These are phyloP conservation scores for Poa annua DNA, from an alignment of 176 grass and related monocot species.

Conservation along the genomic window DNA sequence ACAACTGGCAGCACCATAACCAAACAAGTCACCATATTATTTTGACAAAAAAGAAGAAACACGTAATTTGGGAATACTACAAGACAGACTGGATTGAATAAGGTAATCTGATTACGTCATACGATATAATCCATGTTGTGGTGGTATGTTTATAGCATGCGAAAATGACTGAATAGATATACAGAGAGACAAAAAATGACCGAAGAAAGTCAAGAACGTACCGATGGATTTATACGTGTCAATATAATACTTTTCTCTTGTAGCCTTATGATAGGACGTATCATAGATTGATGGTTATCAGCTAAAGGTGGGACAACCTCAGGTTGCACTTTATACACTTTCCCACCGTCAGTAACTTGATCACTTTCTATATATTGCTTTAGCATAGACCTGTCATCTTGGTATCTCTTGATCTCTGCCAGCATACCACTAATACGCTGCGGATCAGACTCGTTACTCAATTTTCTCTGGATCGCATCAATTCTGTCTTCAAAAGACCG, in stretches of 20 bases:
- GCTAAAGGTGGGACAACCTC: constrained; percentile 79
- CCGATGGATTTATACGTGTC: constrained; percentile 76
- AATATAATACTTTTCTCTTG: constrained; percentile 88
- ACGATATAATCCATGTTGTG: not conserved
- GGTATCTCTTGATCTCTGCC: constrained; percentile 91
- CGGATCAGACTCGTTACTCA: constrained; percentile 78
- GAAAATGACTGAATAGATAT: not conserved
- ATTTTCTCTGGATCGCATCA: constrained; percentile 90
- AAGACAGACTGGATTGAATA: constrained; percentile 17
- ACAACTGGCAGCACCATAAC: not conserved
- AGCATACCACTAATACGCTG: constrained; percentile 78
- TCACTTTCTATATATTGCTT: constrained; percentile 92
- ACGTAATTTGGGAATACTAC: constrained; percentile 10
- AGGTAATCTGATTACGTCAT: constrained; percentile 3
- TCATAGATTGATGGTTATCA: constrained; percentile 84
- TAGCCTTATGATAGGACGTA: constrained; percentile 87
- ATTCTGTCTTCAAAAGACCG: constrained; percentile 94
- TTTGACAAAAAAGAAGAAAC: constrained; percentile 12
- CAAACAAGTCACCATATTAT: not conserved
- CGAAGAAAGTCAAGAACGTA: constrained; percentile 30
- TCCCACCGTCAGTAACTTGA: constrained; percentile 80
- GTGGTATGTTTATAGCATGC: not conserved
- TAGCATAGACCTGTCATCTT: constrained; percentile 84
- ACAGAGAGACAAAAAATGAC: not conserved
- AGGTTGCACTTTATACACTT: constrained; percentile 80